Evolutionary conservation across 345 rosid species (phyloP).

Genomic region (Geranium rotundifolium): DNA sequence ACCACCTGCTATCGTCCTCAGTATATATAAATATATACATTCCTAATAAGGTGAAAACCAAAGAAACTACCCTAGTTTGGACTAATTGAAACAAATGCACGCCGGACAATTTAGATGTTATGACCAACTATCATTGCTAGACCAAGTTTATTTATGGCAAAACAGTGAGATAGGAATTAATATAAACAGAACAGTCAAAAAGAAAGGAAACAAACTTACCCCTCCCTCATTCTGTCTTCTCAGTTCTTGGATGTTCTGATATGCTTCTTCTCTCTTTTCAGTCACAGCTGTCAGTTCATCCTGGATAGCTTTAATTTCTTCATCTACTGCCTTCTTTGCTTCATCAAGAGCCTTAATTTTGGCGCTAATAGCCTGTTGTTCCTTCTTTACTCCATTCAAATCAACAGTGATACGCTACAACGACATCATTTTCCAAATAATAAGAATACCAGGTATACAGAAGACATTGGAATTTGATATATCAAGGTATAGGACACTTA

Average conservation of each 20-base stretch:
- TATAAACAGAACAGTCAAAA: not conserved
- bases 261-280: constrained; percentile 54
- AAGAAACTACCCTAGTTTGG: too few relatives aligned
- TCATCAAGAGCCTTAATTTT: constrained; percentile 43
- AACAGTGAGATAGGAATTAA: too few relatives aligned
- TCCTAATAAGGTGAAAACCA: too few relatives aligned
- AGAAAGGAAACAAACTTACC: constrained; percentile 34
- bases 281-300: constrained; percentile 38
- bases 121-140: too few relatives aligned
- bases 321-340: constrained; percentile 41
- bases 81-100: too few relatives aligned
- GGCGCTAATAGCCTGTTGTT: constrained; percentile 54
- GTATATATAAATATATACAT: too few relatives aligned
- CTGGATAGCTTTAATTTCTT: constrained; percentile 44
- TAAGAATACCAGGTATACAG: not conserved
- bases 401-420: constrained; percentile 77
- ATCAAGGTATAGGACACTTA: constrained; percentile 18
- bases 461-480: too few relatives aligned
- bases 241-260: constrained; percentile 38
- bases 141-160: too few relatives aligned
- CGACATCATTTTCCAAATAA: constrained; percentile 7
- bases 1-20: too few relatives aligned
- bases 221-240: constrained; percentile 56
- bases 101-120: too few relatives aligned
- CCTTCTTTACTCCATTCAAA: constrained; percentile 83